Percentiles rank a stretch among this genome's conserved stretches.
Conservation (phyloP, 192 early-diverging fungal genomes). For the Jimgerdemannia flammicorona region DNA sequence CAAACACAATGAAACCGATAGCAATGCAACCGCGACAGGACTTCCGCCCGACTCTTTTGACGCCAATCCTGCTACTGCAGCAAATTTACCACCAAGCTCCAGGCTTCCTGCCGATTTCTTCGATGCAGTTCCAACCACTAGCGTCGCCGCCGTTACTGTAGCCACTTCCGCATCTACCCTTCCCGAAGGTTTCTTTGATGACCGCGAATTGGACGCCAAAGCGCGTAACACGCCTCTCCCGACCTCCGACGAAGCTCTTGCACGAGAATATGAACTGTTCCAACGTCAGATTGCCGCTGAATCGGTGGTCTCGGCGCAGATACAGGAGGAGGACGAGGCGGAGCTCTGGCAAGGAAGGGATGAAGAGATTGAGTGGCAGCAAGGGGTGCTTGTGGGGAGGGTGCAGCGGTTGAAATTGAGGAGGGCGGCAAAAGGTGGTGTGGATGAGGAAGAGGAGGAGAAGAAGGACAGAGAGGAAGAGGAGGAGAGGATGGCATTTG, state of each 20-base stretch:
- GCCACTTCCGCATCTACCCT: conserved; percentile 5
- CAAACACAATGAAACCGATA: not conserved
- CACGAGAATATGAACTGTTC: conserved; percentile 27
- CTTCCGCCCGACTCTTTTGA: conserved; percentile 48
- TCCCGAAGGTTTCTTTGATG: conserved; percentile 54
- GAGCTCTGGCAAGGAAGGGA: conserved; percentile 26
- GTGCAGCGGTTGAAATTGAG: conserved; percentile 24
- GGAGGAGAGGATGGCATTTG: conserved; percentile 9
- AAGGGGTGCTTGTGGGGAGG: conserved; percentile 16
- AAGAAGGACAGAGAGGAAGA: not conserved
- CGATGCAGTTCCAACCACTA: conserved; percentile 3
- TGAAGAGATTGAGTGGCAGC: conserved; percentile 23
- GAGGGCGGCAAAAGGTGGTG: conserved; percentile 6
- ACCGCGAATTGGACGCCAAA: conserved; percentile 42
- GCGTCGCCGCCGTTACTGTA: not conserved
- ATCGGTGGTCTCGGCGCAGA: conserved; percentile 11
- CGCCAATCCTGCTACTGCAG: not conserved
- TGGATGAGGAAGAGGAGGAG: not conserved
- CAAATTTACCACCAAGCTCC: conserved; percentile 1
- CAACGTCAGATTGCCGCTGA: conserved; percentile 21
- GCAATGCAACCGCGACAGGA: conserved; percentile 14
- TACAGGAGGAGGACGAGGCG: conserved; percentile 31
- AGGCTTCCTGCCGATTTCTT: conserved; percentile 28
- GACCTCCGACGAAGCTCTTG: conserved; percentile 14
- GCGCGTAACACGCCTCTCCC: conserved; percentile 22